Percentiles rank a stretch among this genome's conserved stretches.
Conservation (phyloP, 805 yeast genomes). For the Hanseniaspora vineae region DNA sequence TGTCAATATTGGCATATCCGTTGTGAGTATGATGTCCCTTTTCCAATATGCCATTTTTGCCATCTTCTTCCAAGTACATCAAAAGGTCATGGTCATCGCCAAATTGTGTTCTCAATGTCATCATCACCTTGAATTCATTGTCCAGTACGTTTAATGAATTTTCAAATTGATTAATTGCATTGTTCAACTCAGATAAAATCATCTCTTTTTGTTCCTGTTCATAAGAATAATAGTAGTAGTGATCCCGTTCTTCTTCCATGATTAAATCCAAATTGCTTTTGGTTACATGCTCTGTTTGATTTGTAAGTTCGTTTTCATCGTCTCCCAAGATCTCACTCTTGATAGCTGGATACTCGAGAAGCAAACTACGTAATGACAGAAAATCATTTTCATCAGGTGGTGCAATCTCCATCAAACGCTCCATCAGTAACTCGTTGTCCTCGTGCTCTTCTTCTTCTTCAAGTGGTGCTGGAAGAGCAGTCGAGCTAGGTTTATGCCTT, state of each 20-base stretch:
- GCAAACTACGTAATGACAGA: neutral
- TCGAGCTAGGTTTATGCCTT: no score
- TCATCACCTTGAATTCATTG: slow-evolving; percentile 6
- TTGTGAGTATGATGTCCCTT: neutral
- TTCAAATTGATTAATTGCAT: slow-evolving; percentile 19
- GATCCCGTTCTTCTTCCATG: slow-evolving; percentile 8
- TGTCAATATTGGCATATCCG: no score
- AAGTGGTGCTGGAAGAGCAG: no score
- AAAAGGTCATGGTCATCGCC: neutral
- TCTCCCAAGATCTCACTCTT: neutral
- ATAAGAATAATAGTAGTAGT: slow-evolving; percentile 15
- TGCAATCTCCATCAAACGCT: neutral
- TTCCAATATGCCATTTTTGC: neutral
- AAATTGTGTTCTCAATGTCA: neutral
- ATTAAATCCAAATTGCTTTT: neutral
- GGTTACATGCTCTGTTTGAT: neutral
- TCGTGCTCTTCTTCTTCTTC: neutral
- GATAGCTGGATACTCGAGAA: neutral
- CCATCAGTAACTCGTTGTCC: neutral
- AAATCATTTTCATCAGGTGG: neutral
- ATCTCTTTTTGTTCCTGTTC: slow-evolving; percentile 25
- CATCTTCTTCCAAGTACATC: neutral
- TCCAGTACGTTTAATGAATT: slow-evolving; percentile 9
- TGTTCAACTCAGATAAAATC: slow-evolving; percentile 20
- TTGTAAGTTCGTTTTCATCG: neutral